Evolutionary conservation across 1,284 basidiomycete species (phyloP).

Genomic region (Gomphus bonarii): DNA sequence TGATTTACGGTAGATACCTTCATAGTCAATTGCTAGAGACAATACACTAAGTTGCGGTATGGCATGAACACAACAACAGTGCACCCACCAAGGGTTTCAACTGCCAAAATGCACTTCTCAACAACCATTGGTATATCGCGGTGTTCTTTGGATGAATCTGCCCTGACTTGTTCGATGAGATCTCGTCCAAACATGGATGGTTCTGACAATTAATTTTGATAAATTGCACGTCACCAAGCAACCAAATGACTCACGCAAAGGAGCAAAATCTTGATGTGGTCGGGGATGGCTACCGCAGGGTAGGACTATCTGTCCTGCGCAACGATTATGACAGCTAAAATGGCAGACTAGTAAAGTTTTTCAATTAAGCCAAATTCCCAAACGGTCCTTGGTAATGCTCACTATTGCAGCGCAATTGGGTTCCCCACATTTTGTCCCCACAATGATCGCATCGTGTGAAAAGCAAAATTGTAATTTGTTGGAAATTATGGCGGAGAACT

Average conservation of each 20-base stretch:
- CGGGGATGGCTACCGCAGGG: conserved; percentile 31
- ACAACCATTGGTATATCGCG: conserved; percentile 79
- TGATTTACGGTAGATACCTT: conserved; percentile 95
- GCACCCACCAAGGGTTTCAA: conserved; percentile 70
- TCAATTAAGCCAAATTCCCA: neutral
- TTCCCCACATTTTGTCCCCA: conserved; percentile 97
- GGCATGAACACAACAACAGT: neutral
- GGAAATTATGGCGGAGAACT: conserved; percentile 70
- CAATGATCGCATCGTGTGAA: conserved; percentile 93
- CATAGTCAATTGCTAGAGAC: conserved; percentile 71
- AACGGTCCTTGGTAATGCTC: conserved; percentile 22
- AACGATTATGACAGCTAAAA: conserved; percentile 66
- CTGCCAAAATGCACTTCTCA: conserved; percentile 90
- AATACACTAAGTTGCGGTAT: neutral
- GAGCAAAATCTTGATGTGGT: conserved; percentile 27
- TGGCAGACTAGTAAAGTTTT: conserved; percentile 42
- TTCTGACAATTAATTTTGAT: conserved; percentile 31
- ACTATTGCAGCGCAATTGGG: conserved; percentile 85
- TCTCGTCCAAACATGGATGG: conserved; percentile 90
- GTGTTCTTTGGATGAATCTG: conserved; percentile 53
- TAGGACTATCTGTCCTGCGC: conserved; percentile 51
- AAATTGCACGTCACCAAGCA: neutral
- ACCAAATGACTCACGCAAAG: conserved; percentile 37
- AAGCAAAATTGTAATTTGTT: conserved; percentile 80
- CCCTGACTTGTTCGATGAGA: conserved; percentile 71